phyloP scores from a whole-genome alignment of 805 yeast species.

The Millerago galiae region DNA sequence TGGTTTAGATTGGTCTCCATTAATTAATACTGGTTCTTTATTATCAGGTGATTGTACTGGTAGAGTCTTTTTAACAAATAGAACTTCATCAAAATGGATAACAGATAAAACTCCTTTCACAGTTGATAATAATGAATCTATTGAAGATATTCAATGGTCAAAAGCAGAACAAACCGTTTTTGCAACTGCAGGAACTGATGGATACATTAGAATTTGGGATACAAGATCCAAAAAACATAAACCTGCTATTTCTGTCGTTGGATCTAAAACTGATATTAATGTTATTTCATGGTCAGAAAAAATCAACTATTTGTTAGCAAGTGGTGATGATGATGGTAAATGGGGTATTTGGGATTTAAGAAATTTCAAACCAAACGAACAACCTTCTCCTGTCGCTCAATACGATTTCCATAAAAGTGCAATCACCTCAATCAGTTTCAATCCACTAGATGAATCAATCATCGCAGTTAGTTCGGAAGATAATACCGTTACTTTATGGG shows the following conservation, averaged over 20 bases:
- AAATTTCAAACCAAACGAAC: constrained; percentile 53
- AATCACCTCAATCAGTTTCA: constrained; percentile 87
- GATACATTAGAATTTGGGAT: constrained; percentile 92
- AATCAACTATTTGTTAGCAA: constrained; percentile 80
- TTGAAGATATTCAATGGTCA: constrained; percentile 97
- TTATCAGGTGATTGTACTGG: constrained; percentile 89
- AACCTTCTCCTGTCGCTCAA: constrained; percentile 77
- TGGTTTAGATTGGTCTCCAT: constrained; percentile 95
- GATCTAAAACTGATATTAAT: constrained; percentile 79
- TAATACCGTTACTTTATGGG: constrained; percentile 96
- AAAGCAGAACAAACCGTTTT: constrained; percentile 87
- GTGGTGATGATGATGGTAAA: constrained; percentile 95
- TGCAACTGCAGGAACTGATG: constrained; percentile 92
- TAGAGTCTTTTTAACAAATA: constrained; percentile 66
- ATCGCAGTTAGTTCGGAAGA: constrained; percentile 95
- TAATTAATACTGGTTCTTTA: constrained; percentile 69
- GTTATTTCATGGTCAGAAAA: constrained; percentile 94
- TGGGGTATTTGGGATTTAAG: constrained; percentile 99
- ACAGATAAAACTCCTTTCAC: constrained; percentile 79
- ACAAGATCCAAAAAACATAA: constrained; percentile 87
- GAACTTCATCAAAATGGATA: constrained; percentile 73
- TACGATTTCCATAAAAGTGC: constrained; percentile 94
- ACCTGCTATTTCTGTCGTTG: constrained; percentile 81
- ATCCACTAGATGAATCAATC: constrained; percentile 92
- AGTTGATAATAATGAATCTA: constrained; percentile 59